Conservation (phyloP, 2,329 filamentous ascomycete genomes). For the Aspergillus sp. region DNA sequence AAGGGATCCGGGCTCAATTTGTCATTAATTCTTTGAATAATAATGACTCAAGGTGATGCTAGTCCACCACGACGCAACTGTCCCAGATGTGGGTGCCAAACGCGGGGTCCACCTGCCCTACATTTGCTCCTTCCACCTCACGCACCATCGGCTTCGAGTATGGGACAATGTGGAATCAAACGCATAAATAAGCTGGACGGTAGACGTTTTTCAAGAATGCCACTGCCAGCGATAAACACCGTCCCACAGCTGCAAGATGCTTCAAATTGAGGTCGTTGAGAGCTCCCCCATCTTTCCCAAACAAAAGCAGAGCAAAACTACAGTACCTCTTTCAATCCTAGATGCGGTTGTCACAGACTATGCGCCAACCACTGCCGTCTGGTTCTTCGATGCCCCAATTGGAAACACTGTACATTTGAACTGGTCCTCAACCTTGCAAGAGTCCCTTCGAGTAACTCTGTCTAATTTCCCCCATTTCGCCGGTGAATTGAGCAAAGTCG, state of each 20-base stretch:
- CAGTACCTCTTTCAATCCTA: conserved; percentile 4
- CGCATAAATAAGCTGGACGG: too few species aligned
- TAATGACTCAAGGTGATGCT: neutral
- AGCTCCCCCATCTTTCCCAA: neutral
- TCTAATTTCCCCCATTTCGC: conserved; percentile 7
- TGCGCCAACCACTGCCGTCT: conserved; percentile 1
- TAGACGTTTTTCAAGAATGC: too few species aligned
- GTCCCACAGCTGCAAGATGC: neutral
- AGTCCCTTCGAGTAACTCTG: conserved; percentile 2
- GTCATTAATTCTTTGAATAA: neutral
- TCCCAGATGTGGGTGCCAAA: too few species aligned
- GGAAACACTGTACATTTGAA: neutral
- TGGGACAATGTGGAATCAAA: too few species aligned
- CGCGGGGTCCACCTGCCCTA: too few species aligned
- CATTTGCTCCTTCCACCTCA: too few species aligned
- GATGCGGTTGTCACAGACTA: conserved; percentile 6
- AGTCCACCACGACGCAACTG: neutral
- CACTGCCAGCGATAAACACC: neutral
- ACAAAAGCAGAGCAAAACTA: neutral
- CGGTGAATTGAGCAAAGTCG: conserved; percentile 7
- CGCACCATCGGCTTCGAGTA: too few species aligned
- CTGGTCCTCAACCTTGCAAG: neutral
- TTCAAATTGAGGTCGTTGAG: too few species aligned
- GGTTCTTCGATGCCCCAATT: conserved; percentile 2
- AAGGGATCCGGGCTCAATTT: neutral